These are phyloP conservation scores for Didymellaceae sp. DNA, from an alignment of 2,329 filamentous ascomycete species.

Conservation along the genomic window DNA sequence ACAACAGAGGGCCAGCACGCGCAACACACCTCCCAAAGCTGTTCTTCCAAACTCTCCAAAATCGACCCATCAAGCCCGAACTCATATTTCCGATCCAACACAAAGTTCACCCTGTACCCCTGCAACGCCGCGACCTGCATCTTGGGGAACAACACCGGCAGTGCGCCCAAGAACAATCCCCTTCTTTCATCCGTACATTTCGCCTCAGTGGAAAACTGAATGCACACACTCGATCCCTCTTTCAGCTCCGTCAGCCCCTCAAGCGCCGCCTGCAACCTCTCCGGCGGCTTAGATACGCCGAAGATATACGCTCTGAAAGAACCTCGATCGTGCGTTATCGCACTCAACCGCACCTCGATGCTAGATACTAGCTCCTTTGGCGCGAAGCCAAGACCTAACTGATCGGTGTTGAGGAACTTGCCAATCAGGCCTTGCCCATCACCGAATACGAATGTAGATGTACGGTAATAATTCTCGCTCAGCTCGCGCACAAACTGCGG, in stretches of 20 bases:
- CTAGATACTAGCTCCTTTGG: constrained; percentile 21
- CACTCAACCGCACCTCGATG: constrained; percentile 24
- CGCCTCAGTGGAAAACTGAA: constrained; percentile 23
- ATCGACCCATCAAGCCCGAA: constrained; percentile 10
- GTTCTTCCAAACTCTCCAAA: neutral
- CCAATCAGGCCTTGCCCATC: constrained; percentile 24
- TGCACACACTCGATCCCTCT: constrained; percentile 19
- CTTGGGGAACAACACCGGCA: constrained; percentile 14
- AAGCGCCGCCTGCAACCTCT: constrained; percentile 23
- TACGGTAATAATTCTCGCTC: constrained; percentile 27
- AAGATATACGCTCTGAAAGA: constrained; percentile 31
- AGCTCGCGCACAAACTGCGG: constrained; percentile 20
- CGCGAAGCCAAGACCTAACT: constrained; percentile 15
- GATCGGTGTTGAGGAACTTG: constrained; percentile 25
- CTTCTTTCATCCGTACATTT: constrained; percentile 16
- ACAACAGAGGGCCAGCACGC: fast-evolving
- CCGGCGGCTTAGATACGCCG: constrained; percentile 23
- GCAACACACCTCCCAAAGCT: constrained; percentile 3
- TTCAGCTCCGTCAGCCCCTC: constrained; percentile 25
- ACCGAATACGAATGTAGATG: constrained; percentile 26
- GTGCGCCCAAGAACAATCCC: constrained; percentile 16
- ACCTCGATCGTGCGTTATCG: constrained; percentile 24
- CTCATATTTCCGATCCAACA: constrained; percentile 22
- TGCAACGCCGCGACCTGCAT: constrained; percentile 12
- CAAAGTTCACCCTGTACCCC: constrained; percentile 19